These are phyloP conservation scores for Plasmodium vinckei DNA, from an alignment of 169 alveolate species.

Conservation along the genomic window DNA sequence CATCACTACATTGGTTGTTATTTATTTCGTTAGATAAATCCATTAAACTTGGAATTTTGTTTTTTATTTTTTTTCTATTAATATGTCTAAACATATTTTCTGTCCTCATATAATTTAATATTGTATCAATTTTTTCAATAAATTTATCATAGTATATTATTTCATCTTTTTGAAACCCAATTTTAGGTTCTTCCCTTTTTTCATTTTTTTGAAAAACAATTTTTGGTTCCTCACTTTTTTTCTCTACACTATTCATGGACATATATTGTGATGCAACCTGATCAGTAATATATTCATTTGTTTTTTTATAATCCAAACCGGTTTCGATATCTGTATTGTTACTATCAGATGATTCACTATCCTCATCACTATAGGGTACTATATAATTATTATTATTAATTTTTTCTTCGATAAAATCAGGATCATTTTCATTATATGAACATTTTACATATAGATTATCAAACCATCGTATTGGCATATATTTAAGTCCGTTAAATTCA, in stretches of 20 bases:
- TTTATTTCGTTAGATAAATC: background rate
- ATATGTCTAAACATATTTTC: constrained; percentile 10
- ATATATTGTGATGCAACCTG: too few relatives aligned
- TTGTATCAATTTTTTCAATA: constrained; percentile 16
- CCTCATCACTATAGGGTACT: background rate
- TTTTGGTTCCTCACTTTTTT: background rate
- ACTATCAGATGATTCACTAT: background rate
- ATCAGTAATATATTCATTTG: too few relatives aligned
- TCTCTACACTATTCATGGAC: too few relatives aligned
- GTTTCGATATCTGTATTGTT: too few relatives aligned
- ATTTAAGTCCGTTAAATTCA: background rate
- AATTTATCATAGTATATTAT: background rate
- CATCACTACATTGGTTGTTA: background rate
- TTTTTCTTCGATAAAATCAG: background rate
- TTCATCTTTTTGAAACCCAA: background rate
- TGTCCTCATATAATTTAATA: constrained; percentile 13
- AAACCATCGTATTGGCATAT: constrained; percentile 22
- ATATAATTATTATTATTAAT: background rate
- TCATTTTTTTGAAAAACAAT: background rate
- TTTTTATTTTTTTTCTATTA: constrained; percentile 12
- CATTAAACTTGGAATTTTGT: too few relatives aligned
- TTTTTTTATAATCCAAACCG: too few relatives aligned
- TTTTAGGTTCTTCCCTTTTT: background rate
- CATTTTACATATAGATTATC: constrained; percentile 14
- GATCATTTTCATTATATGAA: background rate